A percentile compares a stretch with the other conserved stretches of the same genome.
Conservation (phyloP, 306 rosid genomes). For the Vigna hirtella region DNA sequence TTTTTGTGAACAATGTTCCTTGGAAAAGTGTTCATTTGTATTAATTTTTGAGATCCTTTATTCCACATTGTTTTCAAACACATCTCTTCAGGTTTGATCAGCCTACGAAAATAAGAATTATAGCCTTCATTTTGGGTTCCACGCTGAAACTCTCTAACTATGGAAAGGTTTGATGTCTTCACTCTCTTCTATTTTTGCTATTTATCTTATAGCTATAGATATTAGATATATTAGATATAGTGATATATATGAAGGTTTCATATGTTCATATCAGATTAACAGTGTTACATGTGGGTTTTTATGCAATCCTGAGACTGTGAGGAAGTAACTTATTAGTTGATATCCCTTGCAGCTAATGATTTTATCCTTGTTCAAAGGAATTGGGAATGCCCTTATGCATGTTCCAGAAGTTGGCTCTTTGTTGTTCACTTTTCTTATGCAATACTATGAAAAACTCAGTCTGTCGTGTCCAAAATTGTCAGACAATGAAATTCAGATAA, state of each 20-base stretch:
- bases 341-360: conserved; percentile 72
- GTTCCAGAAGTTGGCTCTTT: conserved; percentile 60
- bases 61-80: conserved; percentile 6
- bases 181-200: conserved; percentile 8
- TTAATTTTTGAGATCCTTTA: background rate
- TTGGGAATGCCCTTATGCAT: conserved; percentile 65
- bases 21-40: background rate
- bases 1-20: background rate
- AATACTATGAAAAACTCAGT: conserved; percentile 46
- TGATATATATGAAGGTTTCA: conserved; percentile 19
- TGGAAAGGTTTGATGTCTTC: conserved; percentile 74
- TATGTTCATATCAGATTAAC: conserved; percentile 2
- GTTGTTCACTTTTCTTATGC: conserved; percentile 61
- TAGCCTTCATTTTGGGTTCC: conserved; percentile 75
- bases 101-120: conserved; percentile 67
- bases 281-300: conserved; percentile 4
- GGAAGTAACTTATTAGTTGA: conserved; percentile 31
- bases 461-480: conserved; percentile 58
- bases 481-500: conserved; percentile 64
- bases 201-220: conserved; percentile 17
- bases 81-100: conserved; percentile 75
- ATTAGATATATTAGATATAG: background rate
- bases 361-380: conserved; percentile 81
- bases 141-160: conserved; percentile 69
- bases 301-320: background rate